phyloP scores from a whole-genome alignment of 345 rosid species.

The Cardamine chenopodiifolia region DNA sequence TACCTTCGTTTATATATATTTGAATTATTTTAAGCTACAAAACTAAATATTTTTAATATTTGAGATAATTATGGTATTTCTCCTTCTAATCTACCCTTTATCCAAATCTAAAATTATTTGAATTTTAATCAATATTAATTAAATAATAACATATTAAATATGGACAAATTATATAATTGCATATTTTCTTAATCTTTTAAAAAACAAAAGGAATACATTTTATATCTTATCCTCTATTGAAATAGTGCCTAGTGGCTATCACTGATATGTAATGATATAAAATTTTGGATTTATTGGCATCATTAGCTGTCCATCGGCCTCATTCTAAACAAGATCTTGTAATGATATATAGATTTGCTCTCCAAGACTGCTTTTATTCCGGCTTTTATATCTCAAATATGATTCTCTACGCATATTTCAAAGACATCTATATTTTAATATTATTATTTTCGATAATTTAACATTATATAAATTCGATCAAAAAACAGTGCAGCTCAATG shows the following conservation, averaged over 20 bases:
- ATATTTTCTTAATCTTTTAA: no score
- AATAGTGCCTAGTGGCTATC: conserved; percentile 23
- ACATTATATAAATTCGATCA: not conserved
- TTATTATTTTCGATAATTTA: not conserved
- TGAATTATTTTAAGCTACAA: not conserved
- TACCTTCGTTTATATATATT: not conserved
- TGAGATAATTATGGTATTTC: not conserved
- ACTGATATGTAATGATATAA: conserved; percentile 16
- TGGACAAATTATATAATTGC: no score
- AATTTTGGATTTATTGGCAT: conserved; percentile 12
- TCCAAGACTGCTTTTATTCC: conserved; percentile 12
- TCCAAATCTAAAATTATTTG: no score
- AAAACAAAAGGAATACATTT: no score
- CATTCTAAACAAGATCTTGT: conserved; percentile 3
- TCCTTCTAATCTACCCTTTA: no score
- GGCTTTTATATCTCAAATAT: not conserved
- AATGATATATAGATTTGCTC: conserved; percentile 13
- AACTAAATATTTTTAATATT: not conserved
- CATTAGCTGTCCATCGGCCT: conserved; percentile 37
- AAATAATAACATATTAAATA: no score
- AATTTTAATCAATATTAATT: no score
- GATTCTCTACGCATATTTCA: not conserved
- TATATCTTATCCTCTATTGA: conserved; percentile 18
- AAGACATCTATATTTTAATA: not conserved
- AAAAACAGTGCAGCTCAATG: not conserved